Evolutionary conservation across 352 stramenopile genomes (phyloP).

Genomic region (Globisporangium viniferum): DNA sequence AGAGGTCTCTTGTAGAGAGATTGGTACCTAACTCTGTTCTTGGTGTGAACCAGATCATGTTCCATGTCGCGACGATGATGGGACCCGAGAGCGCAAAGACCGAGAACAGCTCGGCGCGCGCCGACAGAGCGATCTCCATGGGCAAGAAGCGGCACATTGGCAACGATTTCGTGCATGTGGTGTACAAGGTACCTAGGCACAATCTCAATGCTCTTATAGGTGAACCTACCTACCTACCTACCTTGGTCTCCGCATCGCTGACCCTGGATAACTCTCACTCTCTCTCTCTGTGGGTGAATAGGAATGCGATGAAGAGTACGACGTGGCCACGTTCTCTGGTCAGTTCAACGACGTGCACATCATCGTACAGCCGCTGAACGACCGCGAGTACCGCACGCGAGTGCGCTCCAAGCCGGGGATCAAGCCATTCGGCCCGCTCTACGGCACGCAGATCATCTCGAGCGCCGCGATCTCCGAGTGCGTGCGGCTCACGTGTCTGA

Average conservation of each 20-base stretch:
- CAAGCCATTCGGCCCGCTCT: constrained; percentile 69
- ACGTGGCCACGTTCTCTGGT: constrained; percentile 66
- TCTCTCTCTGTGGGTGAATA: constrained; percentile 2
- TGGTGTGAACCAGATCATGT: constrained; percentile 60
- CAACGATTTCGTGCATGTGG: constrained; percentile 86
- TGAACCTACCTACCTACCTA: background rate
- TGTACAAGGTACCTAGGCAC: constrained; percentile 62
- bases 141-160: constrained; percentile 89
- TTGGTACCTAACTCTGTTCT: background rate
- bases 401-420: constrained; percentile 74
- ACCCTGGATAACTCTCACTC: background rate
- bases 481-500: constrained; percentile 74
- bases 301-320: constrained; percentile 79
- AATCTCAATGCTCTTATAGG: background rate
- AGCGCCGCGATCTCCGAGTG: constrained; percentile 56
- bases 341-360: constrained; percentile 90
- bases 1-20: background rate
- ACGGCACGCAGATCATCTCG: constrained; percentile 70
- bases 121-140: constrained; percentile 25
- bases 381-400: constrained; percentile 66
- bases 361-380: constrained; percentile 78
- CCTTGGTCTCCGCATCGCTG: background rate
- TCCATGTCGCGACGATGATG: constrained; percentile 88
- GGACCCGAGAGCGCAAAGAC: constrained; percentile 15
- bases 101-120: background rate